Conservation (phyloP, 768 basidiomycete species). For the Bullera alba region DNA sequence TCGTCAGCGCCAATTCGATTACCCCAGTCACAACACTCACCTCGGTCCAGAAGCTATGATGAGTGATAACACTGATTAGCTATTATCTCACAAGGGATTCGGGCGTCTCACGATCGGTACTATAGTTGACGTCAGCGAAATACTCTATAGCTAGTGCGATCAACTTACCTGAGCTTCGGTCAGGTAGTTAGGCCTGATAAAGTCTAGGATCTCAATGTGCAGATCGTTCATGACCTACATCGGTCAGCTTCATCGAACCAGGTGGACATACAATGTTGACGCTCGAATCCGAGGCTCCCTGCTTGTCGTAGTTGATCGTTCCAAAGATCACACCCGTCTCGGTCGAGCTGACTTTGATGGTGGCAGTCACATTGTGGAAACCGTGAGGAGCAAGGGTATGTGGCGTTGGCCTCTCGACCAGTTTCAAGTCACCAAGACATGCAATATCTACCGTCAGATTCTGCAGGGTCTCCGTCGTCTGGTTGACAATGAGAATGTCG, state of each 20-base stretch:
- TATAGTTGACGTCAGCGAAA: not conserved
- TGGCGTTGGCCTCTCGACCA: slow-evolving; percentile 89
- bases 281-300: slow-evolving; percentile 67
- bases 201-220: slow-evolving; percentile 97
- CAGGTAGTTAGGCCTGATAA: slow-evolving; percentile 92
- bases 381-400: slow-evolving; percentile 92
- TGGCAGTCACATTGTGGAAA: slow-evolving; percentile 97
- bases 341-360: slow-evolving; percentile 93
- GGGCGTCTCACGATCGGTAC: not conserved
- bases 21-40: too few relatives aligned
- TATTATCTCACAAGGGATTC: not conserved
- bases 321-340: slow-evolving; percentile 99
- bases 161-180: slow-evolving; percentile 79
- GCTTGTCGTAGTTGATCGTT: slow-evolving; percentile 92
- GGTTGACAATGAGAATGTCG: slow-evolving; percentile 94
- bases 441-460: slow-evolving; percentile 97
- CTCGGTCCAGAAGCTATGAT: not conserved
- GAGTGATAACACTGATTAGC: not conserved
- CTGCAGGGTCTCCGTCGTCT: slow-evolving; percentile 86
- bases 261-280: slow-evolving; percentile 61
- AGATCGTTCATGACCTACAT: slow-evolving; percentile 2
- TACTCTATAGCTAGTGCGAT: too few relatives aligned
- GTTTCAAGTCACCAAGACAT: slow-evolving; percentile 90
- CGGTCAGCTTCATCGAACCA: not conserved
- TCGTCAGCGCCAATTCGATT: slow-evolving; percentile 60